Evolutionary conservation across 73 alveolate genomes (phyloP), one percentile per base, ranked within the genome.

Genomic region (Paramecium caudatum): DNA sequence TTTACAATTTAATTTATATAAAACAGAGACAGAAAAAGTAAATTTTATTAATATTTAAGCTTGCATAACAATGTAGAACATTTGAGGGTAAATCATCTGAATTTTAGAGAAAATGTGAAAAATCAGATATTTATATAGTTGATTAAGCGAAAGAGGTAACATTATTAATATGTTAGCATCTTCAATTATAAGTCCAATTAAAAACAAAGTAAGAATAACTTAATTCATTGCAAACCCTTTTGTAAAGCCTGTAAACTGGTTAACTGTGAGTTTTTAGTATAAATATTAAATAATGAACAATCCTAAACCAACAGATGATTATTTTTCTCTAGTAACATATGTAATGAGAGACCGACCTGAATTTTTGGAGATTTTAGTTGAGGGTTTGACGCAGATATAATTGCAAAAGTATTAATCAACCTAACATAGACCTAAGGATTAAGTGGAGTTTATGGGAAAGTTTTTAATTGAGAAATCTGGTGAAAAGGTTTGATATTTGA

Each of bases 11-110:
- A 41, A 2, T 41, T 41, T 74, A 74, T 74, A 74, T 39, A 74
- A 74, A 37, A 37, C 36, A 4, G 88, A 74, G 43, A 43, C 68
- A 23, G 88, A 74, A 21, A 74, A 45, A 74, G 88, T 74, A 74
- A 16, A 9, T 39, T 15, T 21, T 30, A 5, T 39, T 15, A 13
- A 21, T 1, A 36, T 1, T 15, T 2, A 39, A 74, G 69, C 47
- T 41, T 39, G 39, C 43, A 74, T 17, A 27, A 37, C 21, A 41
- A 45, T 21, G 43, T 23, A 74, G 47, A 37, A 37, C 16, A 39
- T 74, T 45, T 8, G 88, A 74, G 27, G 21, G 43, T 6, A 23
- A 74, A 5, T 19, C 69, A 5, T 21, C 16, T 21, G 65, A 45
- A 21, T 21, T 23, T 45, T 45, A 74, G 21, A 74, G 68, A 21